Percentiles rank a stretch among this genome's conserved stretches.
Conservation (phyloP, 441 rosid genomes). For the Adansonia madagascariensis region DNA sequence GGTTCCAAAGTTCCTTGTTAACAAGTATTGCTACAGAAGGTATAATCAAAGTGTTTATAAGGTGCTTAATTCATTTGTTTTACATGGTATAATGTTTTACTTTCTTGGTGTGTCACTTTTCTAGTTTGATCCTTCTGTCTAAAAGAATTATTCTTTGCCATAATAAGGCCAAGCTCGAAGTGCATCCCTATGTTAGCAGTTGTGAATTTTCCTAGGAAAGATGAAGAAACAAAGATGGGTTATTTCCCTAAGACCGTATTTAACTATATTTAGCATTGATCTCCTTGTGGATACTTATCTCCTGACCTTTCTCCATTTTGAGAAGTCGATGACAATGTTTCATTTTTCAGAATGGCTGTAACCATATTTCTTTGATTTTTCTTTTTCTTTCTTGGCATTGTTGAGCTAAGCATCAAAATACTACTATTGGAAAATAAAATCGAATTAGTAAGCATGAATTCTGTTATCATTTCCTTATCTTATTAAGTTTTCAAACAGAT, state of each 20-base stretch:
- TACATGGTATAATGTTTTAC: neutral
- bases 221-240: neutral
- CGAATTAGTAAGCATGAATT: neutral
- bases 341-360: constrained; percentile 8
- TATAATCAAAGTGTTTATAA: constrained; percentile 26
- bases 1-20: constrained; percentile 96
- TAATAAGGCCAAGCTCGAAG: neutral
- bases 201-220: constrained; percentile 15
- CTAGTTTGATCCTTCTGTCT: neutral
- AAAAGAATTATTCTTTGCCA: constrained; percentile 7
- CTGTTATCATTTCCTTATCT: neutral
- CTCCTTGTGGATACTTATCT: neutral
- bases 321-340: neutral
- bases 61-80: neutral
- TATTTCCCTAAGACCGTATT: neutral
- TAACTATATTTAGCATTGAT: constrained; percentile 5
- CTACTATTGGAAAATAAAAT: neutral
- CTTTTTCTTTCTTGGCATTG: neutral
- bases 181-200: neutral
- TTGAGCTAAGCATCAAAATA: constrained; percentile 1
- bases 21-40: constrained; percentile 93
- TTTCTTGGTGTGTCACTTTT: neutral
- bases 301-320: constrained; percentile 7
- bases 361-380: neutral
- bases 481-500: constrained; percentile 4